Base-by-base conservation (phyloP, 345 rosid genomes). In the Mercurialis annua region DNA sequence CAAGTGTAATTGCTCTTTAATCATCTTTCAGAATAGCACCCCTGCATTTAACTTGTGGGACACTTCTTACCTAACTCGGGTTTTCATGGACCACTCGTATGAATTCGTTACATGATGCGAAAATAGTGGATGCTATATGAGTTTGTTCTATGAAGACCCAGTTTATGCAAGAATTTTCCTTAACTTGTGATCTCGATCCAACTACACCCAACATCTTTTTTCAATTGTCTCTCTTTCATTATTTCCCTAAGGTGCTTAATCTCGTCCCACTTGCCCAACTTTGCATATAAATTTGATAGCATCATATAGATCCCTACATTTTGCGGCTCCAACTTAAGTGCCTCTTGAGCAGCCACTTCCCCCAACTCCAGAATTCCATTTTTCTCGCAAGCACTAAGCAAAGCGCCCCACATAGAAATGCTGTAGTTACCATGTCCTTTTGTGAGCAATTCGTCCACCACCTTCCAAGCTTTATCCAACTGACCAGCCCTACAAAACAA, bases 391-490 rank as follows among this genome's bases (percentile, higher is more conserved):
- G 85, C 82, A 50, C 78, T 77, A 48, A 82, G 84, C 72, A 86
- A 69, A 68, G 87, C 60, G 14, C 87, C 89, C 89, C 89, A 87
- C 84, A 83, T 69, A 3, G 86, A 76, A 71, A 76, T 62, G 62
- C 71, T 73, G 46, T 53, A 65, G 40, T 48, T 69, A 24, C 57
- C 69, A 59, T 66, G 65, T 55, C 81, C 82, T 73, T 66, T 64
- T 3, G 38, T 24, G 7, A 78, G 30, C 87, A 80, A 79, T 70
- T 81, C 85, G 21, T 73, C 70, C 1, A 83, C 74, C 53, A 87
- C 17, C 58, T 72, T 76, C 84, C 72, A 75, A 23, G 87, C 86
- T 64, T 75, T 78, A 55, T 81, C 78, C 70, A 84, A 60, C 68
- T 85, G 80, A 59, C 89, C 85, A 40, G 87, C 84, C 60, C 86